Conservation (phyloP, 2,329 filamentous ascomycete genomes). For the Diaporthe sp. region DNA sequence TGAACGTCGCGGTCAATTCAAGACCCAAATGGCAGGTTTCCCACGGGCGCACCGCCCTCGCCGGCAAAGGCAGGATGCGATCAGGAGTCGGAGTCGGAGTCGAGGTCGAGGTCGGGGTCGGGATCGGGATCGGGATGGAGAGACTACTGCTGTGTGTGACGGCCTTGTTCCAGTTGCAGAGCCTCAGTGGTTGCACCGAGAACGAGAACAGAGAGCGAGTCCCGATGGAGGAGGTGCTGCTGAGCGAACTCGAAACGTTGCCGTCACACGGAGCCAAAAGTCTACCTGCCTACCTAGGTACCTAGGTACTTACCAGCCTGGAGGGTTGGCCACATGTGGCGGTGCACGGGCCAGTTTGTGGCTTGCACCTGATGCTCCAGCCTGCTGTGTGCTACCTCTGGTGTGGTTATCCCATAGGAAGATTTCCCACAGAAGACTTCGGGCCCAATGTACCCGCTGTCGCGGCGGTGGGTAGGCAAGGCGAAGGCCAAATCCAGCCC, state of each 20-base stretch:
- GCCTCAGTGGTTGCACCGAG: conserved; percentile 16
- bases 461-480: neutral
- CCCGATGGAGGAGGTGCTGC: neutral
- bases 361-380: neutral
- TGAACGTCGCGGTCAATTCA: neutral
- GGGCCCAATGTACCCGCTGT: neutral
- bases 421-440: too few relatives aligned
- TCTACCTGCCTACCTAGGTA: too few relatives aligned
- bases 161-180: neutral
- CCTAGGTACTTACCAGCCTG: too few relatives aligned
- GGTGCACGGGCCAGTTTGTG: conserved; percentile 13
- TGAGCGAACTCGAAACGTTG: neutral
- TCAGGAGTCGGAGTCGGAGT: conserved; percentile 9
- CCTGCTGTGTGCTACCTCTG: neutral
- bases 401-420: too few relatives aligned
- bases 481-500: neutral
- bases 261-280: neutral
- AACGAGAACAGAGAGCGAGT: neutral
- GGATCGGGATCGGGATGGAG: neutral
- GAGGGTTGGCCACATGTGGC: conserved; percentile 8
- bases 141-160: conserved; percentile 9
- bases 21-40: neutral
- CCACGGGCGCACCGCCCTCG: conserved; percentile 16
- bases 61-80: conserved; percentile 8
- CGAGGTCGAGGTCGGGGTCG: neutral